phyloP scores from a whole-genome alignment of 805 yeast genomes.

The Candida verbasci region DNA sequence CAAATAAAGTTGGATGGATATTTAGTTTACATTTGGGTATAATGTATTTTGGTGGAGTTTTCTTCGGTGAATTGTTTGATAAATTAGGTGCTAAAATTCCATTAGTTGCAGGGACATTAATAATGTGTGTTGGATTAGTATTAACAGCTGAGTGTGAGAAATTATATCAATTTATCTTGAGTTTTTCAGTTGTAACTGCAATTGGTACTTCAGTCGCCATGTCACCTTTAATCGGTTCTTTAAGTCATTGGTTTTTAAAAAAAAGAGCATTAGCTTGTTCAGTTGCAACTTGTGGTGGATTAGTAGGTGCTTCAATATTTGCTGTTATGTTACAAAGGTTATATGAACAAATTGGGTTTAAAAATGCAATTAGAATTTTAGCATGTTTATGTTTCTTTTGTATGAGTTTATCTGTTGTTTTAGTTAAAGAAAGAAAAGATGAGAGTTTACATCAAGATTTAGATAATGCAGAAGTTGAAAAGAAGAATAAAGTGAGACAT shows the following conservation, averaged over 20 bases:
- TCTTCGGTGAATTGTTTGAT: conserved; percentile 27
- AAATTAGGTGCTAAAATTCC: conserved; percentile 20
- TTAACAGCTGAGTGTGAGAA: conserved; percentile 20
- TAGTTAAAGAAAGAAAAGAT: conserved; percentile 17
- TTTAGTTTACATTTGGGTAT: conserved; percentile 28
- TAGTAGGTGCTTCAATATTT: conserved; percentile 24
- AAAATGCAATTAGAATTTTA: conserved; percentile 24
- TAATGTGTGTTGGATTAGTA: conserved; percentile 21
- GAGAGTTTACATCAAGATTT: neutral
- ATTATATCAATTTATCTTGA: conserved; percentile 22
- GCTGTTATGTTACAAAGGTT: conserved; percentile 23
- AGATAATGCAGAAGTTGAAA: neutral
- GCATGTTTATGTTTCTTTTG: conserved; percentile 19
- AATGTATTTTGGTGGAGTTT: conserved; percentile 24
- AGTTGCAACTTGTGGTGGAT: conserved; percentile 25
- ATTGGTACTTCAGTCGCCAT: conserved; percentile 26
- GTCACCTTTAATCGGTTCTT: conserved; percentile 23
- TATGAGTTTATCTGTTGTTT: conserved; percentile 13
- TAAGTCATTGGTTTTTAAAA: conserved; percentile 24
- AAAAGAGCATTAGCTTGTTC: conserved; percentile 25
- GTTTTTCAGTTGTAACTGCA: conserved; percentile 23
- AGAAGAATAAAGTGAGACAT: neutral
- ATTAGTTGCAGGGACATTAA: conserved; percentile 16
- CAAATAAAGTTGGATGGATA: conserved; percentile 26
- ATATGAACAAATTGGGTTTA: conserved; percentile 21